A percentile compares a stretch with the other conserved stretches of the same genome.
Conservation (phyloP, 2,329 filamentous ascomycete genomes). For the Tolypocladium capitatum region DNA sequence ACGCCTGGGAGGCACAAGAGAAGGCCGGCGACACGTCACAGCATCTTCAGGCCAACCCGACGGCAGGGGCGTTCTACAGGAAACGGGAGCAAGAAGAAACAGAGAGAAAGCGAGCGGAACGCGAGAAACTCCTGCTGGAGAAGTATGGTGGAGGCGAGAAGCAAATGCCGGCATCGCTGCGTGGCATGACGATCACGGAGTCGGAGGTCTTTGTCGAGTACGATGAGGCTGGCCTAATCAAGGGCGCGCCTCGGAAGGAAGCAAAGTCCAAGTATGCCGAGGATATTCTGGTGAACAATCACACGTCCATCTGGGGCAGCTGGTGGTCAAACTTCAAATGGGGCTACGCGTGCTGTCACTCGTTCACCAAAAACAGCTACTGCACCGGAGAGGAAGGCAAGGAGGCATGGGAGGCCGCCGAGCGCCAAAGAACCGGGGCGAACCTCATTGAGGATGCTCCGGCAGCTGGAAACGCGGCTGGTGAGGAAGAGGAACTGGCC, state of each 20-base stretch:
- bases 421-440: constrained; percentile 41
- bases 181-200: constrained; percentile 57
- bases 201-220: constrained; percentile 89
- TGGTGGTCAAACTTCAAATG: constrained; percentile 96
- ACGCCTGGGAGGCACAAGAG: constrained; percentile 94
- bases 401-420: constrained; percentile 63
- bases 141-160: constrained; percentile 65
- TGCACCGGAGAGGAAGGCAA: constrained; percentile 89
- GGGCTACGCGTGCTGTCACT: constrained; percentile 95
- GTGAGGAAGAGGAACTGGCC: constrained; percentile 13
- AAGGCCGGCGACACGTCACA: constrained; percentile 62
- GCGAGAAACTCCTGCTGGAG: constrained; percentile 58
- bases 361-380: constrained; percentile 88
- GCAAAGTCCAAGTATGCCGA: constrained; percentile 87
- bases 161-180: constrained; percentile 45
- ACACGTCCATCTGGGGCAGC: constrained; percentile 85
- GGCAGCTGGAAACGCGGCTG: constrained; percentile 9
- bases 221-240: constrained; percentile 78
- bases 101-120: constrained; percentile 52
- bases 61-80: constrained; percentile 71
- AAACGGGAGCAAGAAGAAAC: constrained; percentile 68
- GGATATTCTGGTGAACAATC: constrained; percentile 79
- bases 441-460: constrained; percentile 24
- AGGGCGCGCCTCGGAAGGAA: constrained; percentile 64
- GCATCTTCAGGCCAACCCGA: constrained; percentile 93